These are phyloP conservation scores for Chenopodium quinoa DNA, from an alignment of 148 eudicot genomes.

Conservation along the genomic window DNA sequence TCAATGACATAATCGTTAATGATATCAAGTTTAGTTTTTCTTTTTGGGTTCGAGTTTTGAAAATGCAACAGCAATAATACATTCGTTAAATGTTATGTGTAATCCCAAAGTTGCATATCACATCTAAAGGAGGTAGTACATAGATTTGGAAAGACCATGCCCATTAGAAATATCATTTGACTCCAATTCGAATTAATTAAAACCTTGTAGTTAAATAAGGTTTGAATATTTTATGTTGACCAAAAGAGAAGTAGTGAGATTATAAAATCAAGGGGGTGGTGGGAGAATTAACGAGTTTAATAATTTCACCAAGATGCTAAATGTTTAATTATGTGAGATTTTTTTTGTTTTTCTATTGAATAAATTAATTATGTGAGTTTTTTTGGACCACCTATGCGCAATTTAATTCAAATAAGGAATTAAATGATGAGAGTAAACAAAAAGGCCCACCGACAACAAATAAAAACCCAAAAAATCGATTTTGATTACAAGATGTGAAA, in stretches of 20 bases:
- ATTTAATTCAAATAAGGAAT: neutral
- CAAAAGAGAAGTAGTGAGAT: neutral
- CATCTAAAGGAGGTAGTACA: too few species aligned
- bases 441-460: conserved; percentile 13
- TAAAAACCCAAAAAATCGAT: neutral
- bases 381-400: neutral
- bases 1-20: too few species aligned
- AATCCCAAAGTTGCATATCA: too few species aligned
- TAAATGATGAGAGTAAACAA: conserved; percentile 2
- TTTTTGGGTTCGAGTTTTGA: too few species aligned
- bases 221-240: too few species aligned
- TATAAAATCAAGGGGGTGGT: neutral
- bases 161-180: too few species aligned
- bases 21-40: too few species aligned
- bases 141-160: too few species aligned
- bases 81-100: too few species aligned
- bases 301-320: neutral
- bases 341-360: neutral
- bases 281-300: neutral
- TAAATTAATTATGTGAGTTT: neutral
- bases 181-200: too few species aligned
- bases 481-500: neutral
- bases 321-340: neutral
- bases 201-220: too few species aligned
- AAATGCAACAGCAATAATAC: too few species aligned